A percentile compares a stretch with the other conserved stretches of the same genome.
Evolutionary conservation across 768 basidiomycete genomes (phyloP).

Genomic region (Leccinum pellstonianum): DNA sequence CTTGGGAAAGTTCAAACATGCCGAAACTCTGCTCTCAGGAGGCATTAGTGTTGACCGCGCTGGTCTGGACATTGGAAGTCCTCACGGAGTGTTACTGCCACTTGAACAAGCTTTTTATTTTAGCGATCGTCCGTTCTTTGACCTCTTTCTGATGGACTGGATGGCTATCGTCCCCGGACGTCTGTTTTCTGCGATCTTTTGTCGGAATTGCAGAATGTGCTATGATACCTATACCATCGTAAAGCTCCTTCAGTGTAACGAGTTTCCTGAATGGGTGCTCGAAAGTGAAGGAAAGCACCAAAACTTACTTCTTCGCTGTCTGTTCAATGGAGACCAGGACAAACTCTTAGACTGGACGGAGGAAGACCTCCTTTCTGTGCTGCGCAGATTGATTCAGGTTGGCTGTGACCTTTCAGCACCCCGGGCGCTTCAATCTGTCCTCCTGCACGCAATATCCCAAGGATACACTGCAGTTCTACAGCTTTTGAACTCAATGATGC

Average conservation of each 20-base stretch:
- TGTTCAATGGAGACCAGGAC: neutral
- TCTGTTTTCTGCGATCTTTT: neutral
- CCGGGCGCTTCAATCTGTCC: neutral
- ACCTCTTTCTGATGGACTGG: neutral
- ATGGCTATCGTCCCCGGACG: neutral
- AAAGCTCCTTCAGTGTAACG: neutral
- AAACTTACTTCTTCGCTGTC: neutral
- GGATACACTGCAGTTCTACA: neutral
- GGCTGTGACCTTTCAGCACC: neutral
- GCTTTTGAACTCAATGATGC: neutral
- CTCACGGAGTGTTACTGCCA: neutral
- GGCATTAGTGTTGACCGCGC: neutral
- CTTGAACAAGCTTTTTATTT: neutral
- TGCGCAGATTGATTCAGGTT: neutral
- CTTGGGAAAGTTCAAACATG: neutral
- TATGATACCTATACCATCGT: neutral
- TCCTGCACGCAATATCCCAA: neutral
- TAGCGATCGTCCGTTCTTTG: neutral
- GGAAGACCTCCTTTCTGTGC: neutral
- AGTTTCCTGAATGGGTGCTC: slow-evolving; percentile 1
- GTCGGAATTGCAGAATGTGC: neutral
- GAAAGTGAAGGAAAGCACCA: neutral
- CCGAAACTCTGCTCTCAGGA: neutral
- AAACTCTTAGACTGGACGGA: neutral
- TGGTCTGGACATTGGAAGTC: neutral